These are phyloP conservation scores for Diplodia sapinea DNA, from an alignment of 2,329 filamentous ascomycete species.

Conservation along the genomic window DNA sequence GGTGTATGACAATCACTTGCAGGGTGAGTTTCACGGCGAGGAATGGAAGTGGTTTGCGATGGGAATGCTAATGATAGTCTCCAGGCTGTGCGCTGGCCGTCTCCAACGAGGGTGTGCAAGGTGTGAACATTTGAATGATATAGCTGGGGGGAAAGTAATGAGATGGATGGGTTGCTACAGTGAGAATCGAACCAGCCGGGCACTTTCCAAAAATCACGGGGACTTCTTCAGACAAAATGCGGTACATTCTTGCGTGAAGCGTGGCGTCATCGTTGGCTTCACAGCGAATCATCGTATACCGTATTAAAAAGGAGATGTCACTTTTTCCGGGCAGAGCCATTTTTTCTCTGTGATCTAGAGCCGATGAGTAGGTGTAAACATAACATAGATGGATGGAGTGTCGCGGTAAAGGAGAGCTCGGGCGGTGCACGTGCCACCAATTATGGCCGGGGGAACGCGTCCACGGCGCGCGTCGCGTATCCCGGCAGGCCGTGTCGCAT, in stretches of 20 bases:
- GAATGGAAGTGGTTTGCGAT: not conserved
- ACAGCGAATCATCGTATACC: no score
- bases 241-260: no score
- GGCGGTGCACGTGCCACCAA: not conserved
- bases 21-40: conserved; percentile 29
- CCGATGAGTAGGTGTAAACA: not conserved
- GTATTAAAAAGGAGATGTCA: no score
- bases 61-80: not conserved
- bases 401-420: not conserved
- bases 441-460: conserved; percentile 7
- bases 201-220: not conserved
- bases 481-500: conserved; percentile 2
- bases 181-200: not conserved
- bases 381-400: not conserved
- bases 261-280: no score
- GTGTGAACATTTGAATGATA: not conserved
- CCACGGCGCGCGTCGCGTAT: conserved; percentile 20
- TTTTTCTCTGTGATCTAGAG: no score
- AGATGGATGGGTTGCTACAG: not conserved
- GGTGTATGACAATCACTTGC: conserved; percentile 34
- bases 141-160: not conserved
- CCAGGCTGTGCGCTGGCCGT: not conserved
- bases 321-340: no score
- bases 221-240: not conserved
- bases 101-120: not conserved